phyloP scores from a whole-genome alignment of 2,329 filamentous ascomycete genomes.

The Magnaporthiopsis rhizophila region DNA sequence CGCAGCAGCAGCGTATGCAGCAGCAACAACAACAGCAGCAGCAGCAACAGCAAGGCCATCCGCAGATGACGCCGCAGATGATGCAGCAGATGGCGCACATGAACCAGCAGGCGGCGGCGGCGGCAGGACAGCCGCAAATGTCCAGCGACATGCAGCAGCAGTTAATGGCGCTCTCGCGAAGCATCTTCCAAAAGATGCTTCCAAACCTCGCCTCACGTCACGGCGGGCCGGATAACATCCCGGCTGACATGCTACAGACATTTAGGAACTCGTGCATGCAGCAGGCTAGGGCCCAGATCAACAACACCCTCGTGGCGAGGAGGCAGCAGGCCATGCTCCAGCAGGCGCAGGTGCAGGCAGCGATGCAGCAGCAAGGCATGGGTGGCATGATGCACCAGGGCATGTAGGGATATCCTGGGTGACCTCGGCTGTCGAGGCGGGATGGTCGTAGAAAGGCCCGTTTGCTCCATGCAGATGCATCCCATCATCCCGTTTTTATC shows the following conservation, averaged over 20 bases:
- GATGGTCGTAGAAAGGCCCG: neutral
- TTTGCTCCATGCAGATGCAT: neutral
- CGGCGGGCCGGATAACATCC: slow-evolving; percentile 34
- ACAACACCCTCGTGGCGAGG: slow-evolving; percentile 11
- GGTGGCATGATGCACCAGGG: slow-evolving; percentile 46
- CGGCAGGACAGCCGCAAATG: slow-evolving; percentile 9
- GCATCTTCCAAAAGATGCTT: slow-evolving; percentile 33
- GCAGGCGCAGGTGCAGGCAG: slow-evolving; percentile 22
- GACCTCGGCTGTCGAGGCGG: neutral
- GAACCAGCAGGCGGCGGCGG: slow-evolving; percentile 8
- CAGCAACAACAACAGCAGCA: slow-evolving; percentile 20
- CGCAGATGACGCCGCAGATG: slow-evolving; percentile 21
- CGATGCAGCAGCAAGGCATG: slow-evolving; percentile 36
- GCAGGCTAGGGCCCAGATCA: slow-evolving; percentile 28
- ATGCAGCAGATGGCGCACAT: slow-evolving; percentile 19
- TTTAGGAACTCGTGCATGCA: slow-evolving; percentile 34
- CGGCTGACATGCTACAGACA: slow-evolving; percentile 33
- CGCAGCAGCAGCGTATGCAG: slow-evolving; percentile 18
- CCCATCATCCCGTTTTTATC: no score
- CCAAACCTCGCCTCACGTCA: slow-evolving; percentile 25
- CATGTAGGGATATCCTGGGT: slow-evolving; percentile 26
- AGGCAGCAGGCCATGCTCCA: slow-evolving; percentile 15
- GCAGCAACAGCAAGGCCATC: slow-evolving; percentile 18
- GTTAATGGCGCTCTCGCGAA: neutral
- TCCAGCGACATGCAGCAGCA: slow-evolving; percentile 12